Evolutionary conservation across 805 yeast genomes (phyloP).

Genomic region (Barnettozyma vustinii): DNA sequence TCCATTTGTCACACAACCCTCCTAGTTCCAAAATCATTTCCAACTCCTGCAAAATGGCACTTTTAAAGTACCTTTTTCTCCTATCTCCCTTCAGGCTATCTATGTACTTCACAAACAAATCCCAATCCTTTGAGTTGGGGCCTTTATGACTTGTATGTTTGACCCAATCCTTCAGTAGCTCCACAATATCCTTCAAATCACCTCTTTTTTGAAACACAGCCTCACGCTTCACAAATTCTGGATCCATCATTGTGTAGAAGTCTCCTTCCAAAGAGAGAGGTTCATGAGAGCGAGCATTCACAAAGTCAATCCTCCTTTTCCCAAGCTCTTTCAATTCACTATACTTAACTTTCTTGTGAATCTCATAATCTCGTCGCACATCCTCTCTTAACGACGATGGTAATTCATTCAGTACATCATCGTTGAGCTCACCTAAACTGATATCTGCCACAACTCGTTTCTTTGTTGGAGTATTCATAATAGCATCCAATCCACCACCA

Average conservation of each 20-base stretch:
- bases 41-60: slow-evolving; percentile 7
- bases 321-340: slow-evolving; percentile 12
- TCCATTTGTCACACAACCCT: slow-evolving; percentile 12
- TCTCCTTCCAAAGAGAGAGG: neutral
- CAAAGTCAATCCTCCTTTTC: slow-evolving; percentile 7
- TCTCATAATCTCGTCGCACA: slow-evolving; percentile 18
- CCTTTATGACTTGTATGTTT: slow-evolving; percentile 27
- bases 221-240: neutral
- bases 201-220: slow-evolving; percentile 28
- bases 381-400: slow-evolving; percentile 17
- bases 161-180: slow-evolving; percentile 34
- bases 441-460: neutral
- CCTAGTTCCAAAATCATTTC: slow-evolving; percentile 3
- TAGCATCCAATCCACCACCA: neutral
- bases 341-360: slow-evolving; percentile 10
- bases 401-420: slow-evolving; percentile 21
- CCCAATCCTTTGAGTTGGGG: slow-evolving; percentile 37
- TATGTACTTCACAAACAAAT: slow-evolving; percentile 32
- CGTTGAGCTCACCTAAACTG: slow-evolving; percentile 13
- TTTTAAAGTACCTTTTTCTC: slow-evolving; percentile 21
- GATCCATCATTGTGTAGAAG: neutral
- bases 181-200: slow-evolving; percentile 31
- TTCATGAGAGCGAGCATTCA: neutral
- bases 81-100: slow-evolving; percentile 19
- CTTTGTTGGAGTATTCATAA: slow-evolving; percentile 5